Percentiles rank a stretch among this genome's conserved stretches.
These are phyloP conservation scores for Oryza brachyantha DNA, from an alignment of 176 grass and related monocot species.

Conservation along the genomic window DNA sequence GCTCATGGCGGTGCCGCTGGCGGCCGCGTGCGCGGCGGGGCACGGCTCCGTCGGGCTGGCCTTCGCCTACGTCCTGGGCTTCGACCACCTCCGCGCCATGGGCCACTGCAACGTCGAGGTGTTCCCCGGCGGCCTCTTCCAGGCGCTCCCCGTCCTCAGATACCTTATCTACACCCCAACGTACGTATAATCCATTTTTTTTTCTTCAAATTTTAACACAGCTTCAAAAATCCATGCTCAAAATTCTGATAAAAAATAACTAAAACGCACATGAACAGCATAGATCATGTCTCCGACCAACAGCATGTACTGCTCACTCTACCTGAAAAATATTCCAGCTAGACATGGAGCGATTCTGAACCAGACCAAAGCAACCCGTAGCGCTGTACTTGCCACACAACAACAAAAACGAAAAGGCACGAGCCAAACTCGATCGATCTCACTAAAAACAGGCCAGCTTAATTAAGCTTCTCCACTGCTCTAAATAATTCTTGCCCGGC, in stretches of 20 bases:
- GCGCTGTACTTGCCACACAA: background rate
- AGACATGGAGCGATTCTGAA: background rate
- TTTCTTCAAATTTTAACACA: background rate
- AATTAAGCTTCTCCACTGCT: background rate
- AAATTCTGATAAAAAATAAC: background rate
- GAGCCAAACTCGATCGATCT: background rate
- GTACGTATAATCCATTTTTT: constrained; percentile 18
- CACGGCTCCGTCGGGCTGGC: constrained; percentile 45
- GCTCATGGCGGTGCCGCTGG: constrained; percentile 56
- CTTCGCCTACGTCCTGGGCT: constrained; percentile 55
- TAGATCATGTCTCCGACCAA: background rate
- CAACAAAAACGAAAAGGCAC: background rate
- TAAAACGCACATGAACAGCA: background rate
- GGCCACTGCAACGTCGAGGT: constrained; percentile 88
- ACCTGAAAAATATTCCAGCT: background rate
- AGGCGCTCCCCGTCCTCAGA: constrained; percentile 51
- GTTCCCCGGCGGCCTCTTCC: constrained; percentile 44
- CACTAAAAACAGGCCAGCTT: background rate
- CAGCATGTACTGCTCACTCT: background rate
- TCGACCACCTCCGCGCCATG: constrained; percentile 79
- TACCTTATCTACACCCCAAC: constrained; percentile 82
- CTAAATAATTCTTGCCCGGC: background rate
- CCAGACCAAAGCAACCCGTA: background rate
- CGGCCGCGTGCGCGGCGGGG: constrained; percentile 41
- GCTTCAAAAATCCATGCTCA: background rate